Conservation (phyloP, 1,284 basidiomycete genomes). For the Ustilago tritici region DNA sequence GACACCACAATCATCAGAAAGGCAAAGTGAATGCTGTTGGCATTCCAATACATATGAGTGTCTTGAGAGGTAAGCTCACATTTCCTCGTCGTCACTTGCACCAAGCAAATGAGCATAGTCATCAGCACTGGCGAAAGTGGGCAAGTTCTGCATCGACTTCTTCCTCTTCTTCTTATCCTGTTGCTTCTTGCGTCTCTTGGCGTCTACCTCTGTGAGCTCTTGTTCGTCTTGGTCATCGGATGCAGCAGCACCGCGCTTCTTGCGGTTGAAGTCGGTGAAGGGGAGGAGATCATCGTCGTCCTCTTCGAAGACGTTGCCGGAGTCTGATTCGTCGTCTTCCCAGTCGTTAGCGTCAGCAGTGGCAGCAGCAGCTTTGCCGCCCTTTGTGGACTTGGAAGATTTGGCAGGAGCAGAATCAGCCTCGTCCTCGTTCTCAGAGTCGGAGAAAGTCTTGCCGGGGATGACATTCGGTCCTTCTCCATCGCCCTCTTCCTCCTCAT, state of each 20-base stretch:
- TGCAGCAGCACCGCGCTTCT: conserved; percentile 24
- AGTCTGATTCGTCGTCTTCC: conserved; percentile 45
- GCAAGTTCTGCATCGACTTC: conserved; percentile 78
- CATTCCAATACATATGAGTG: not conserved
- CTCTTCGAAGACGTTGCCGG: conserved; percentile 62
- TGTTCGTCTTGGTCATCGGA: conserved; percentile 26
- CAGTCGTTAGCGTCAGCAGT: conserved; percentile 24
- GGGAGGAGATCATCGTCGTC: conserved; percentile 68
- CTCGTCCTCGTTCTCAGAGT: conserved; percentile 24
- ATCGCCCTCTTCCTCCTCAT: conserved; percentile 31
- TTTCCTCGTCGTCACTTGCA: conserved; percentile 75
- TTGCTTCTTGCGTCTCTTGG: conserved; percentile 59
- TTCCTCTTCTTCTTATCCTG: conserved; percentile 75
- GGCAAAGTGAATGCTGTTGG: not conserved
- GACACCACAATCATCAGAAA: not conserved
- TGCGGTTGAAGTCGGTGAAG: conserved; percentile 52
- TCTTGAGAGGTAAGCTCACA: conserved; percentile 9
- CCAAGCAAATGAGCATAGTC: conserved; percentile 90
- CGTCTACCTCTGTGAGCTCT: conserved; percentile 33
- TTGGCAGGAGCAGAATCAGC: not conserved
- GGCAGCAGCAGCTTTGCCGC: not conserved
- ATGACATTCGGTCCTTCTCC: conserved; percentile 36
- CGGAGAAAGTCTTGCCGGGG: conserved; percentile 54
- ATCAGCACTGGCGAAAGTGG: conserved; percentile 92
- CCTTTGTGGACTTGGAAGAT: not conserved